phyloP scores from a whole-genome alignment of 768 basidiomycete genomes.

The Lanmaoa rubissima region DNA sequence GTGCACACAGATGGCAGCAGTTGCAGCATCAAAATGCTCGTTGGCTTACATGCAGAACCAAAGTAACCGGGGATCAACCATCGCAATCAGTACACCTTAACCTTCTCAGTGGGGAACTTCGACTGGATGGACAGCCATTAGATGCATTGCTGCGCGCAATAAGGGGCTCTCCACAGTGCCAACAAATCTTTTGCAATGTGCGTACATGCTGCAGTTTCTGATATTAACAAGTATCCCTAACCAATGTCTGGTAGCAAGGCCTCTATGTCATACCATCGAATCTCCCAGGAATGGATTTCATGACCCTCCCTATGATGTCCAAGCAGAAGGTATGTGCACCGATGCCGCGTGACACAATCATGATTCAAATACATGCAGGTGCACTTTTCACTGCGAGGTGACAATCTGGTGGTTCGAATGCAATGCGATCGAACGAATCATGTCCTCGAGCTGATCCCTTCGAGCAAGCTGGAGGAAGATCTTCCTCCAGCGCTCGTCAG shows the following conservation, averaged over 20 bases:
- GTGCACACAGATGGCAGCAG: slow-evolving; percentile 8
- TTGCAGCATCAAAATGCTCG: not conserved
- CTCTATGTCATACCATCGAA: not conserved
- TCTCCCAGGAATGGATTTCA: not conserved
- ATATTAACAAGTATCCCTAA: not conserved
- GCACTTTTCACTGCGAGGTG: slow-evolving; percentile 8
- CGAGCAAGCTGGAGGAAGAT: slow-evolving; percentile 7
- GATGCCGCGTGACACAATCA: not conserved
- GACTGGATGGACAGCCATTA: slow-evolving; percentile 15
- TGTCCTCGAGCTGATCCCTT: slow-evolving; percentile 22
- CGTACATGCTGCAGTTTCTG: not conserved
- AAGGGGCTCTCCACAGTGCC: not conserved
- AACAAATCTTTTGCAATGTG: not conserved
- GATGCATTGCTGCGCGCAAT: slow-evolving; percentile 5
- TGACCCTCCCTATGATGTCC: not conserved
- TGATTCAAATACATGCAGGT: slow-evolving; percentile 2
- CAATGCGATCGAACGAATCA: not conserved
- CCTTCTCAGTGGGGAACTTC: slow-evolving; percentile 15
- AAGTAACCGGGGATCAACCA: not conserved
- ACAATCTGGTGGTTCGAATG: slow-evolving; percentile 7
- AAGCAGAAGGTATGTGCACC: slow-evolving; percentile 2
- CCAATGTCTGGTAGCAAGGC: not conserved
- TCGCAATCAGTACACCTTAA: not conserved
- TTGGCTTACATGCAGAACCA: slow-evolving; percentile 15
- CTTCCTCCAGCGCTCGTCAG: slow-evolving; percentile 15